Evolutionary conservation across 106 monocot genomes (phyloP), one percentile per base, ranked within the genome.

Genomic region (Dioscorea dumetorum): DNA sequence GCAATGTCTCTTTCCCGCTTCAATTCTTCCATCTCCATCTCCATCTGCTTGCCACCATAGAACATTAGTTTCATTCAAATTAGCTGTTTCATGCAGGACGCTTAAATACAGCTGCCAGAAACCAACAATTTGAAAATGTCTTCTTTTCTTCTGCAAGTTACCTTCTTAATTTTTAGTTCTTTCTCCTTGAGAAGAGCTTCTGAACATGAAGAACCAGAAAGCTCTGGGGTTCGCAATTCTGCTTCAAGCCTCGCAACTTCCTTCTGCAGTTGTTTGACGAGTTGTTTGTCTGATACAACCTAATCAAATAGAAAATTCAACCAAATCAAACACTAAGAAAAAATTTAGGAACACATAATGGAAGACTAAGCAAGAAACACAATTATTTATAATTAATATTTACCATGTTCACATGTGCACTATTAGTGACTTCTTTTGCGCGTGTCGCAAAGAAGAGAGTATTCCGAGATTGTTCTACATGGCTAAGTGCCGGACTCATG

Each of bases 181-280:
- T 87, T 99, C 65, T 92, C 92, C 78, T 79, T 66, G 49, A 99
- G 60, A 58, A 90, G 51, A 18, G 73, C 77, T 52, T 93, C 92
- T 67, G 90, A 77, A 63, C 69, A 78, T 19, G 73, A 58, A 17
- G 72, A 31, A 53, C 66, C 69, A 71, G 77, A 75, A 64, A 75
- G 67, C 32, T 93, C 99, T 24, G 99, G 93, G 3, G 85, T 87
- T 7, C 83, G 87, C 50, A 90, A 63, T 28, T 88, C 88, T 69
- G 92, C 89, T 83, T 99, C 97, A 34, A 99, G 82, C 76, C 97
- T 80, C 12, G 97, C 97, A 65, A 93, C 89, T 73, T 93, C 90
- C 71, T 81, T 93, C 67, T 99, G 92, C 60, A 99, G 70, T 33
- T 90, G 87, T 70, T 83, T 90, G 20, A 99, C 81, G 34, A 93